These are phyloP conservation scores for Microsporum audouinii DNA, from an alignment of 2,329 filamentous ascomycete species.

Conservation along the genomic window DNA sequence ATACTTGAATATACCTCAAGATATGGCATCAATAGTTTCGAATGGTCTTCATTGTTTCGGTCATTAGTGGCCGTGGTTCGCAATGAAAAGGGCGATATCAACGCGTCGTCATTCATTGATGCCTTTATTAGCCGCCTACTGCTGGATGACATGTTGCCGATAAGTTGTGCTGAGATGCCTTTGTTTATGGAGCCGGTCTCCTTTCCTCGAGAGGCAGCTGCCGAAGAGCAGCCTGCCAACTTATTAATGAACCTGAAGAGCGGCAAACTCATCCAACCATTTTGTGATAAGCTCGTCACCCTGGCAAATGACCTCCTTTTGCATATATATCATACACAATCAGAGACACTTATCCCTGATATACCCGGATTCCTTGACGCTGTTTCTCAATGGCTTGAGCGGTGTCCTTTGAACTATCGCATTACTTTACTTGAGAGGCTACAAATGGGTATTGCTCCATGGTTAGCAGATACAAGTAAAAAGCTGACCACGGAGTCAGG, in stretches of 20 bases:
- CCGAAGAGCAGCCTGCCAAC: not conserved
- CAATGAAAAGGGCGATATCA: conserved; percentile 55
- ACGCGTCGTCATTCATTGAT: conserved; percentile 57
- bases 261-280: not conserved
- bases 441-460: conserved; percentile 37
- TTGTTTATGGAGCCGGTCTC: conserved; percentile 3
- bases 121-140: conserved; percentile 51
- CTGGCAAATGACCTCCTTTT: conserved; percentile 41
- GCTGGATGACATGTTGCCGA: conserved; percentile 12
- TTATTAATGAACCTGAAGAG: not conserved
- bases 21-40: conserved; percentile 20
- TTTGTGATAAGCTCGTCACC: conserved; percentile 5
- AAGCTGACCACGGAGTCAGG: conserved; percentile 21
- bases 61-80: conserved; percentile 46
- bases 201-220: conserved; percentile 4
- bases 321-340: conserved; percentile 42
- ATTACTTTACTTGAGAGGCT: conserved; percentile 47
- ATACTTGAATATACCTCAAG: conserved; percentile 51
- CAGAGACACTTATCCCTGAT: conserved; percentile 29
- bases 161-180: not conserved
- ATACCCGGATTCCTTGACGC: conserved; percentile 43
- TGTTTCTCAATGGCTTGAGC: conserved; percentile 42
- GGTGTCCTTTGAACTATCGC: conserved; percentile 41
- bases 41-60: conserved; percentile 45
- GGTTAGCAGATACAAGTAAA: conserved; percentile 25